Conservation (phyloP, 1,139 yeast species). For the Yamadazyma trypodendri region DNA sequence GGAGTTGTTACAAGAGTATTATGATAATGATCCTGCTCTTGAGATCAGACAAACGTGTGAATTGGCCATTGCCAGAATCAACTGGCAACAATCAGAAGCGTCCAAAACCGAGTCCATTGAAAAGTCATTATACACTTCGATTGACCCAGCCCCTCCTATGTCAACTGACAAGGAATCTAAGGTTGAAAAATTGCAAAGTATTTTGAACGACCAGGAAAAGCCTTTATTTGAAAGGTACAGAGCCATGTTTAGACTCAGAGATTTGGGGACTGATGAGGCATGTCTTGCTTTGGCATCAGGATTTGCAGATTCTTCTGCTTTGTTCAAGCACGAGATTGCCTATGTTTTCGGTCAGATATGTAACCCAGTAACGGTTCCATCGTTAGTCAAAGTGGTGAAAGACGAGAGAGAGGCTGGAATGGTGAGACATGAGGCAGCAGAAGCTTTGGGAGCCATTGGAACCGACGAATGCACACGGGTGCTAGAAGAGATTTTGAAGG, state of each 20-base stretch:
- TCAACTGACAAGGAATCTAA: slow-evolving; percentile 57
- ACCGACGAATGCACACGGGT: slow-evolving; percentile 95
- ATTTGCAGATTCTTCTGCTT: slow-evolving; percentile 84
- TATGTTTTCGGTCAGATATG: slow-evolving; percentile 97
- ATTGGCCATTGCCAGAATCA: slow-evolving; percentile 89
- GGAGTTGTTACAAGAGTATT: slow-evolving; percentile 61
- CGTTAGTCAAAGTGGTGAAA: slow-evolving; percentile 76
- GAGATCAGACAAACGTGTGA: slow-evolving; percentile 98
- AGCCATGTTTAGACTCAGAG: slow-evolving; percentile 97
- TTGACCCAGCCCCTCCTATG: slow-evolving; percentile 98
- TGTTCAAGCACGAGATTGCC: slow-evolving; percentile 96
- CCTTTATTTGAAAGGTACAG: slow-evolving; percentile 93
- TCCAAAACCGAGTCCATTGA: slow-evolving; percentile 67
- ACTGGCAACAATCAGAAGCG: slow-evolving; percentile 79
- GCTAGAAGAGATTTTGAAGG: slow-evolving; percentile 73
- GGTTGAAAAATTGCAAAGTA: slow-evolving; percentile 61
- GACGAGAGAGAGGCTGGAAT: slow-evolving; percentile 85
- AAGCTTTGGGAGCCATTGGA: slow-evolving; percentile 95
- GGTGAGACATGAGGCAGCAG: slow-evolving; percentile 99
- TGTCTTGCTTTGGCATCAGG: slow-evolving; percentile 90
- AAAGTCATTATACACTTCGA: slow-evolving; percentile 75
- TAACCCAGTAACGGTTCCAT: slow-evolving; percentile 89
- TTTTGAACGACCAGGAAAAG: slow-evolving; percentile 72
- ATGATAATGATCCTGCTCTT: slow-evolving; percentile 69
- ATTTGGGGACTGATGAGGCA: slow-evolving; percentile 90